A percentile compares a stretch with the other conserved stretches of the same genome.
phyloP scores from a whole-genome alignment of 1,284 basidiomycete genomes.

The Pholiota adiposa region DNA sequence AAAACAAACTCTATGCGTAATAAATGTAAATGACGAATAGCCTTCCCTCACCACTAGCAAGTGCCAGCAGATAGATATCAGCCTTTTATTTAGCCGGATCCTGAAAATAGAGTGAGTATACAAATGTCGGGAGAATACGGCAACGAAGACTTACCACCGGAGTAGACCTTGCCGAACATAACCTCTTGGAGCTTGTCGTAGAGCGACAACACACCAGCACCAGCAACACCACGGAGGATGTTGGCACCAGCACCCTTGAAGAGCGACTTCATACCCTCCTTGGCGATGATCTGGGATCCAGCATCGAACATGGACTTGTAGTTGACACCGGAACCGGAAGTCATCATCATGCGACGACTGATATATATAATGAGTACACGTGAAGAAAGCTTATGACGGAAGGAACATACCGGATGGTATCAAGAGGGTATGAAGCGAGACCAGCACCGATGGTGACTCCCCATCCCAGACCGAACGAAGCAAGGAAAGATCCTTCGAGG shows the following conservation, averaged over 20 bases:
- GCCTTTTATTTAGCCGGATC: constrained; percentile 48
- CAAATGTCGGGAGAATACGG: neutral
- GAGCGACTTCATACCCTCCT: constrained; percentile 89
- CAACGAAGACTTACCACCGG: constrained; percentile 57
- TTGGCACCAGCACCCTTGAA: constrained; percentile 98
- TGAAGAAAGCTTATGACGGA: neutral
- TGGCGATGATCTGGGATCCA: constrained; percentile 82
- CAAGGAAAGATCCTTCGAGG: constrained; percentile 89
- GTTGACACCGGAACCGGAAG: constrained; percentile 82
- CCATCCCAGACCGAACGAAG: constrained; percentile 91
- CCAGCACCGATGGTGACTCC: constrained; percentile 95
- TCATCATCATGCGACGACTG: constrained; percentile 98
- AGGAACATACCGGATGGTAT: constrained; percentile 81
- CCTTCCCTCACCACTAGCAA: constrained; percentile 23
- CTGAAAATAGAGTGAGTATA: constrained; percentile 26
- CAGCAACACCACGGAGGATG: constrained; percentile 97
- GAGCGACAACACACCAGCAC: constrained; percentile 94
- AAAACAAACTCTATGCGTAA: constrained; percentile 41
- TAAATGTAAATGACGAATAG: constrained; percentile 34
- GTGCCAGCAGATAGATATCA: constrained; percentile 22
- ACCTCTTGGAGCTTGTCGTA: constrained; percentile 93
- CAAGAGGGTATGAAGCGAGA: constrained; percentile 94
- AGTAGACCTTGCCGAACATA: constrained; percentile 96
- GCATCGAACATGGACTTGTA: constrained; percentile 94
- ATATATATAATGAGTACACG: constrained; percentile 13